Base-by-base conservation (phyloP, 345 rosid genomes). In the Ricinus communis region DNA sequence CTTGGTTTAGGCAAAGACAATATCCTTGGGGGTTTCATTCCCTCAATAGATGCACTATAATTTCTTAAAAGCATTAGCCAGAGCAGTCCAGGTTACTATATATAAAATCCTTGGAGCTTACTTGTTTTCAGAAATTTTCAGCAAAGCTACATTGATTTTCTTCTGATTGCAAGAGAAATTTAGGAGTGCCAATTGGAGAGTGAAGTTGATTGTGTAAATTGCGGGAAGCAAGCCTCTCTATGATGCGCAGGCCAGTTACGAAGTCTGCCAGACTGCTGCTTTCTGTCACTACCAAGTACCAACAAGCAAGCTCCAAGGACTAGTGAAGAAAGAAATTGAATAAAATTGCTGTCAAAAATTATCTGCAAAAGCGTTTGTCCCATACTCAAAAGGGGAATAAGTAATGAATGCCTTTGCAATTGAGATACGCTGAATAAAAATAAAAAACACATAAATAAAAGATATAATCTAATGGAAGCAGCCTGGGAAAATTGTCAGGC, bases 91-190 rank as follows among this genome's bases (percentile, higher is more conserved):
- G 68, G 74, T 50, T 50, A 50, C 61, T 25, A 41, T 5, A 76
- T 68, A 68, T 72, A 72, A 40, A 68, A 51, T 70, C 71, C 72
- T n/a, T n/a, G n/a, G n/a, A n/a, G n/a, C n/a, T n/a, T n/a, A n/a
- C n/a, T n/a, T n/a, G n/a, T n/a, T n/a, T n/a, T n/a, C n/a, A n/a
- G n/a, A n/a, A n/a, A n/a, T 22, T 22, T 43, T 41, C 66, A 38
- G 45, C 50, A 8, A 36, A 40, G 66, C 30, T 40, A 33, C 18
- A 30, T 22, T 21, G 36, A 21, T 62, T 21, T 12, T 8, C 27
- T 38, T 30, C 40, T 12, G 66, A 12, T 18, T 21, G 66, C 28
- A 40, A 33, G 28, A 62, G 27, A 38, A 21, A 62, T 40, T 38
- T 41, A 60, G 30, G 18, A 1, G 13, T 56, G 65, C 46, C 41